A percentile compares a stretch with the other conserved stretches of the same genome.
phyloP scores from a whole-genome alignment of 352 stramenopile species.

The Hyaloperonospora arabidopsidis region DNA sequence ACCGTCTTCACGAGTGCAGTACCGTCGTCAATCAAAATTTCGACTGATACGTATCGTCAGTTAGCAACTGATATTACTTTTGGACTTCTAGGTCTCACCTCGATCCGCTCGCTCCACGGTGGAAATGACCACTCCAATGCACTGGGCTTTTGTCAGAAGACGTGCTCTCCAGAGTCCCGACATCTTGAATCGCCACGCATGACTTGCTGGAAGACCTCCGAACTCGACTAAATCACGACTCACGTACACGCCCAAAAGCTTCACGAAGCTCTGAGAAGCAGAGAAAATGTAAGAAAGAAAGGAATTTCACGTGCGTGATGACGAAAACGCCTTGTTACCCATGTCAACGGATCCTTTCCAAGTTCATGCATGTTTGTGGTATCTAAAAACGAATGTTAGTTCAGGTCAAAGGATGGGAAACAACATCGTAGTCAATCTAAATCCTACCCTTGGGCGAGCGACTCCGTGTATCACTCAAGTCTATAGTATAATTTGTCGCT shows the following conservation, averaged over 20 bases:
- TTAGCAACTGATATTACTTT: not conserved
- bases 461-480: too few relatives aligned
- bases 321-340: constrained; percentile 23
- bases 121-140: constrained; percentile 50
- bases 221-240: constrained; percentile 32
- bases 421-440: too few relatives aligned
- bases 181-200: constrained; percentile 38
- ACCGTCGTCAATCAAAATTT: constrained; percentile 68
- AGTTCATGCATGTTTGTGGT: constrained; percentile 11
- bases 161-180: constrained; percentile 16
- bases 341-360: constrained; percentile 43
- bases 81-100: constrained; percentile 25
- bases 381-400: too few relatives aligned
- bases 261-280: constrained; percentile 48
- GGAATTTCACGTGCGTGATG: not conserved
- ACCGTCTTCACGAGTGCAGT: constrained; percentile 55
- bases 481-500: too few relatives aligned
- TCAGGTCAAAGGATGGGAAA: too few relatives aligned
- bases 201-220: constrained; percentile 45
- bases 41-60: constrained; percentile 32
- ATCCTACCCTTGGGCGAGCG: too few relatives aligned
- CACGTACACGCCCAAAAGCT: constrained; percentile 50
- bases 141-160: constrained; percentile 66
- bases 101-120: constrained; percentile 45
- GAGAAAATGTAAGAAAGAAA: not conserved